Base-by-base conservation (phyloP, 495 filamentous ascomycete genomes). In the Aspergillus wentii region DNA sequence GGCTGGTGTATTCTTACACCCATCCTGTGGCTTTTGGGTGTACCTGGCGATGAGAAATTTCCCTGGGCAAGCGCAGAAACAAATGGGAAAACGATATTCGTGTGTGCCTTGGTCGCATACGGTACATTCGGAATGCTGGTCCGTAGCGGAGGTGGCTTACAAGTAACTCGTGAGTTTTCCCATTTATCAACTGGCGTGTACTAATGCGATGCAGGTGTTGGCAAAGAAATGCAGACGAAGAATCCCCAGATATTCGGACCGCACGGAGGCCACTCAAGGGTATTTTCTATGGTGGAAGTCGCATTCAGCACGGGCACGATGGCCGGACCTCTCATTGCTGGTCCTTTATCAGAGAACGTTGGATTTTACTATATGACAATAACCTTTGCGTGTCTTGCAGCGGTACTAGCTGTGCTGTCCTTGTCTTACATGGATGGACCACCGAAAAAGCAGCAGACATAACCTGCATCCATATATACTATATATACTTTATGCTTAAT, bases 281-380 rank as follows among this genome's bases (percentile, higher is more conserved):
- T 51, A 9, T 59, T 48, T 25, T 46, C 49, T 8, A 41, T 61
- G 32, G 38, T 43, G 25, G 48, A 52, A 2, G 33, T 63, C 4
- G 44, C 52, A 4, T 56, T 43, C 27, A 57, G 43, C 7, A 15
- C 31, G 5, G 61, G 59, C 8, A 49, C 46, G 30, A 48, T 57
- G 4, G 13, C 52, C 3, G 61, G 58, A 2, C 61, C 61, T 0
- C 30, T 62, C 9, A 5, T 62, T 4, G 43, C 58, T 0, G 56
- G 58, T 0, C 20, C 29, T 14, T n/a, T 62, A 5, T 39, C 48
- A 1, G 51, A 60, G 36, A 15, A 10, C 3, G 9, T 62, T 6
- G 58, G 58, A 1, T 64, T 56, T 31, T 49, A 38, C 17, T 41
- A 42, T 14, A 40, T 57, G 46, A 59, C n/a, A n/a, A n/a, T n/a